A percentile compares a stretch with the other conserved stretches of the same genome.
Conservation (phyloP, 2,329 filamentous ascomycete genomes). For the Lecanosticta acicola region DNA sequence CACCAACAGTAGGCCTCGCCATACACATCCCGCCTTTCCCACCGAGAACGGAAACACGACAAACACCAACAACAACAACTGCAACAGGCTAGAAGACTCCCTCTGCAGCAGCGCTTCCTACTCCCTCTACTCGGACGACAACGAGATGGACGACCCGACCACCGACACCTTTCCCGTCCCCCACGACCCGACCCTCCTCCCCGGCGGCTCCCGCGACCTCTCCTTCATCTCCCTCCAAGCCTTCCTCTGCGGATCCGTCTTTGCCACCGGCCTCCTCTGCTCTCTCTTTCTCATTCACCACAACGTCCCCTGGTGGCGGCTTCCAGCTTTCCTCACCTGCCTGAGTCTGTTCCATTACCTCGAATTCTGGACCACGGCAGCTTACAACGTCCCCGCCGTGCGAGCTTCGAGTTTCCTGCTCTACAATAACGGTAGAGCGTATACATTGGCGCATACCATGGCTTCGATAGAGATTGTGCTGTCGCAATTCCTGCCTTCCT, state of each 20-base stretch:
- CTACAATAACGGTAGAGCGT: constrained; percentile 74
- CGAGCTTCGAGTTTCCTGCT: constrained; percentile 74
- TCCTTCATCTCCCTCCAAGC: constrained; percentile 44
- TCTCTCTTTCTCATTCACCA: constrained; percentile 18
- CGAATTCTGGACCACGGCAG: constrained; percentile 87
- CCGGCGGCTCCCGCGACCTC: constrained; percentile 41
- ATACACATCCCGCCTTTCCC: neutral
- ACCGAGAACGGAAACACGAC: neutral
- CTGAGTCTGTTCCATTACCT: constrained; percentile 88
- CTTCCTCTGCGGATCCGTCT: constrained; percentile 40
- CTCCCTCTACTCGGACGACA: no score
- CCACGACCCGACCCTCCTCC: constrained; percentile 34
- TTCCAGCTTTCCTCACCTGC: constrained; percentile 58
- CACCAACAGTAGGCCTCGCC: neutral
- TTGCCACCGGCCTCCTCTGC: constrained; percentile 32
- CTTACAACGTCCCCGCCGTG: constrained; percentile 71
- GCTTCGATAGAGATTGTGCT: constrained; percentile 69
- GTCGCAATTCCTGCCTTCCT: constrained; percentile 23
- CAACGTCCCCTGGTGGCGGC: constrained; percentile 45
- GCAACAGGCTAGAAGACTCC: neutral
- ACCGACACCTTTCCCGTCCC: constrained; percentile 11
- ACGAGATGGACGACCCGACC: constrained; percentile 7
- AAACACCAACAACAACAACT: neutral
- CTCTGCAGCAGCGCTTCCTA: neutral
- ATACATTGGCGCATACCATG: constrained; percentile 73